Evolutionary conservation across 2,329 filamentous ascomycete genomes (phyloP).

Genomic region (Penicillium rolfsii): DNA sequence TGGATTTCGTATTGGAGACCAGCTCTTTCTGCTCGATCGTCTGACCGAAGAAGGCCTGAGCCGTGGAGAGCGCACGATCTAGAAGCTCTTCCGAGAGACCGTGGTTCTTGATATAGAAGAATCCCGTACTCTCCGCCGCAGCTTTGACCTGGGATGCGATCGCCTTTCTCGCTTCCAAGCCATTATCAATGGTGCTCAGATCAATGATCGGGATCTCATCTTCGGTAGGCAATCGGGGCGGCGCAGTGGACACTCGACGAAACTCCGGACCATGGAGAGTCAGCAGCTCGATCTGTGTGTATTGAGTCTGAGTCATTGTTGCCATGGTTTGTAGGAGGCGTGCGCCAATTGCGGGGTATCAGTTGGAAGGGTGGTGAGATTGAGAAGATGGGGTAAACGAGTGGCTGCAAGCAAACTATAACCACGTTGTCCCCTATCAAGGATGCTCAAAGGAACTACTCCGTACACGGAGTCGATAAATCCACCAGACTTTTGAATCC

Average conservation of each 20-base stretch:
- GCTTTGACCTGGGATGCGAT: slow-evolving; percentile 49
- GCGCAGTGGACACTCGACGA: slow-evolving; percentile 48
- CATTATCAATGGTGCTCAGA: slow-evolving; percentile 46
- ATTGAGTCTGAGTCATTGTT: slow-evolving; percentile 20
- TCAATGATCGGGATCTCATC: slow-evolving; percentile 61
- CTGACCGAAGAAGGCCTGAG: slow-evolving; percentile 54
- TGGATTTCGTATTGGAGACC: slow-evolving; percentile 39
- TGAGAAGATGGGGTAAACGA: not conserved
- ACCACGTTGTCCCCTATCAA: not conserved
- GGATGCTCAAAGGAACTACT: too few relatives aligned
- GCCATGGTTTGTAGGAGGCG: not conserved
- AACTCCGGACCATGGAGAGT: slow-evolving; percentile 51
- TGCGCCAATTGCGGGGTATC: not conserved
- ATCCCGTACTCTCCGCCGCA: slow-evolving; percentile 57
- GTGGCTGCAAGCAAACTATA: not conserved
- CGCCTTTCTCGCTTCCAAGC: slow-evolving; percentile 40
- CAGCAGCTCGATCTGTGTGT: slow-evolving; percentile 50
- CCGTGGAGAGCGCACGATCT: slow-evolving; percentile 22
- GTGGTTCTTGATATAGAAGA: slow-evolving; percentile 61
- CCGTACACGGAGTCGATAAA: not conserved
- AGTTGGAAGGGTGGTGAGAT: not conserved
- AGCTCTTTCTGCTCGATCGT: slow-evolving; percentile 49
- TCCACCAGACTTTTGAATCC: not conserved
- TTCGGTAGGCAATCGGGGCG: slow-evolving; percentile 45
- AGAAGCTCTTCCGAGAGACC: slow-evolving; percentile 44